Percentiles rank a stretch among this genome's conserved stretches.
Evolutionary conservation across 2,329 filamentous ascomycete species (phyloP).

Genomic region (Aspergillus persii): DNA sequence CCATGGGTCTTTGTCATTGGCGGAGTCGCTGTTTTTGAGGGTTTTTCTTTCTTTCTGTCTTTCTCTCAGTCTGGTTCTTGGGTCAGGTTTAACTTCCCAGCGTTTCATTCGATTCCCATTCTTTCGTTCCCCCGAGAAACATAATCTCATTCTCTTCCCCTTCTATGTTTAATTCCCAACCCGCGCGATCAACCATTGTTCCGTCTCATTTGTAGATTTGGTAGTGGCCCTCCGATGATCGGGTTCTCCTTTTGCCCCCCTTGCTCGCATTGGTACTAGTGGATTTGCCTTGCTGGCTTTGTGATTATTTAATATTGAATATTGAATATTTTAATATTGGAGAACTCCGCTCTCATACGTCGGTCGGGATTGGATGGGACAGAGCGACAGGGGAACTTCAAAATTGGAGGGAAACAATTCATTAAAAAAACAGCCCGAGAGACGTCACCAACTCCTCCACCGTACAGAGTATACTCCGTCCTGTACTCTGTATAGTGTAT

Average conservation of each 20-base stretch:
- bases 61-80: background rate
- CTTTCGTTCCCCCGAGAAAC: background rate
- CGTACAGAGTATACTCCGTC: background rate
- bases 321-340: no score
- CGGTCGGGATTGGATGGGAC: background rate
- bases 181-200: background rate
- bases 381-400: constrained; percentile 7
- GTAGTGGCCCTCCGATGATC: background rate
- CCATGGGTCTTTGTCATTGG: background rate
- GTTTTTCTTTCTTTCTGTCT: background rate
- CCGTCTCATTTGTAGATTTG: background rate
- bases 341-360: background rate
- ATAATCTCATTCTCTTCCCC: background rate
- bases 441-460: background rate
- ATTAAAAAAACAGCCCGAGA: background rate
- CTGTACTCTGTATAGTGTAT: no score
- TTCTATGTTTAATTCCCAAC: background rate
- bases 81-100: background rate
- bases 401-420: background rate
- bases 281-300: background rate
- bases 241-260: background rate
- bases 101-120: background rate
- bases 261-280: background rate
- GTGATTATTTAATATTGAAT: no score
- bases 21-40: background rate